These are phyloP conservation scores for Cadophora gregata DNA, from an alignment of 2,329 filamentous ascomycete species.

Conservation along the genomic window DNA sequence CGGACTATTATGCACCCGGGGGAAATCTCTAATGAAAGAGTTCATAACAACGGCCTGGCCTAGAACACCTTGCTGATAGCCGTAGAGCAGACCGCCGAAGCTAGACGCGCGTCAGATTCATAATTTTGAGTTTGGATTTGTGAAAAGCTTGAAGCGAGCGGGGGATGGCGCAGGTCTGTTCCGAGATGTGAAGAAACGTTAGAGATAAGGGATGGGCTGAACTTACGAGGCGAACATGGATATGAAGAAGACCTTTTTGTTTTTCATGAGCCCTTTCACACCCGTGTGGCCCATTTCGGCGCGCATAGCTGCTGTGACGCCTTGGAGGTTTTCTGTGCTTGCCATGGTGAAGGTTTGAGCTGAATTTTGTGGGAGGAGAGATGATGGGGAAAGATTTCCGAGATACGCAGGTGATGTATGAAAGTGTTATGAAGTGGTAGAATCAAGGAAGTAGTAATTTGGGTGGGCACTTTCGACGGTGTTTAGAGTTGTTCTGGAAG, in stretches of 20 bases:
- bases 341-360: slow-evolving; percentile 17
- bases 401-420: too few species aligned
- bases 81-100: slow-evolving; percentile 59
- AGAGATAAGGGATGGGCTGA: slow-evolving; percentile 10
- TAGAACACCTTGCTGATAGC: slow-evolving; percentile 61
- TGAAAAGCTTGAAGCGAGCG: not conserved
- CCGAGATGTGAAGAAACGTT: not conserved
- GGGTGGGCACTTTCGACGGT: not conserved
- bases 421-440: not conserved
- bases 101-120: slow-evolving; percentile 38
- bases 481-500: not conserved
- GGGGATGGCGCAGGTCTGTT: not conserved
- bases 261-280: slow-evolving; percentile 31
- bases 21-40: slow-evolving; percentile 56
- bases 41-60: slow-evolving; percentile 60
- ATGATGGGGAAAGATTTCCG: not conserved
- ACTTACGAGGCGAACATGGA: slow-evolving; percentile 51
- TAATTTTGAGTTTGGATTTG: not conserved
- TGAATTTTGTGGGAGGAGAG: not conserved
- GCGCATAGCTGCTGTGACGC: slow-evolving; percentile 21
- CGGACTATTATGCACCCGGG: slow-evolving; percentile 45
- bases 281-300: slow-evolving; percentile 22
- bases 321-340: slow-evolving; percentile 15
- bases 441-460: not conserved
- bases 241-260: slow-evolving; percentile 49